Evolutionary conservation across 2,329 filamentous ascomycete species (phyloP), one percentile per base, ranked within the genome.

Genomic region (Talaromyces rugulosus): DNA sequence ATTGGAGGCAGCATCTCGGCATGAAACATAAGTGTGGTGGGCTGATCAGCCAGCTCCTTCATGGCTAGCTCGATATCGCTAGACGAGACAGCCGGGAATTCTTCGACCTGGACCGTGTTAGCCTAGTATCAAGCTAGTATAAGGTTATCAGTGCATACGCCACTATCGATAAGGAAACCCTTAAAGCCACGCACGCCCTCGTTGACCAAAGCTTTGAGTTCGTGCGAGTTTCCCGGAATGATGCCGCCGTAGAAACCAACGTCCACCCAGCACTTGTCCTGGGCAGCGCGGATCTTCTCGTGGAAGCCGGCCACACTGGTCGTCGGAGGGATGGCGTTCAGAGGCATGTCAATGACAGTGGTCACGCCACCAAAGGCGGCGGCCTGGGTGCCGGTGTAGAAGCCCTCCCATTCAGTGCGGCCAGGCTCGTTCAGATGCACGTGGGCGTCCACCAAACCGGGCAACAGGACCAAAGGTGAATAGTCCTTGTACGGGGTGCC

Each of bases 191-290:
- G 84, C 11, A 98, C 94, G 59, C 95, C 95, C 47, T 87, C 89
- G 61, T 91, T 84, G 0, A 98, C 90, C 4, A 99, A 82, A 0
- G 87, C 88, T 68, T 91, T 86, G 60, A 99, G 79, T 70, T 98
- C 87, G 11, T 84, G 76, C 2, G 88, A 85, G 72, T 99, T 99
- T 1, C 94, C 95, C 3, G 95, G 95, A 55, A 99, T 87, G 44
- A 98, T 87, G 34, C 95, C 95, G 30, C 95, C 95, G 73, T 98
- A 98, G 77, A 99, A 98, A 33, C 92, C 95, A n/a, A 98, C 93
- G 70, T 98, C 95, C 30, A 98, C 92, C 94, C 94, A 99, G 78
- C 94, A 96, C 78, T 98, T 89, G 36, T 90, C 92, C 64, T 85
- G 78, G 47, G 92, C 92, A 28, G 95, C 95, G 31, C 85, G 84